These are phyloP conservation scores for Echium plantagineum DNA, from an alignment of 257 asterid species.

Conservation along the genomic window DNA sequence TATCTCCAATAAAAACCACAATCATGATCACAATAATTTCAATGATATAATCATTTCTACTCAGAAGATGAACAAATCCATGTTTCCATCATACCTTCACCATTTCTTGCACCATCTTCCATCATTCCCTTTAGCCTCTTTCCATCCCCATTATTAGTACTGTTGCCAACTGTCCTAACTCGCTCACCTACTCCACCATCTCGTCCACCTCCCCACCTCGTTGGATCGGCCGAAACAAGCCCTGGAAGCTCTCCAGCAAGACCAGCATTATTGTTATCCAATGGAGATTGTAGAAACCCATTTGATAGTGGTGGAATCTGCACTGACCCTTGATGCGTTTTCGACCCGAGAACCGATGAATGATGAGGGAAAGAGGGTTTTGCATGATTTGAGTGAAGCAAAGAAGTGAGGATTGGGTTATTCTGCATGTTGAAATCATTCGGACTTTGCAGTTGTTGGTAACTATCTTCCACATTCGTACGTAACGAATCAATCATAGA, in stretches of 20 bases:
- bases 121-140: slow-evolving; percentile 8
- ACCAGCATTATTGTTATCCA: slow-evolving; percentile 2
- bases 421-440: slow-evolving; percentile 28
- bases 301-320: slow-evolving; percentile 19
- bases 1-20: slow-evolving; percentile 4
- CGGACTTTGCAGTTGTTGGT: slow-evolving; percentile 15
- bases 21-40: slow-evolving; percentile 15
- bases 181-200: slow-evolving; percentile 14
- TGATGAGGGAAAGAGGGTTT: slow-evolving; percentile 15
- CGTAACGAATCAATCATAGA: slow-evolving; percentile 12
- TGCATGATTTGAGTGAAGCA: slow-evolving; percentile 35
- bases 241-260: slow-evolving; percentile 34
- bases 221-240: slow-evolving; percentile 31
- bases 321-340: slow-evolving; percentile 13
- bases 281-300: slow-evolving; percentile 9
- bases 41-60: slow-evolving; percentile 31
- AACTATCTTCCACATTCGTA: slow-evolving; percentile 7
- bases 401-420: slow-evolving; percentile 32
- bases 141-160: too few species aligned
- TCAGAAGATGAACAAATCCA: slow-evolving; percentile 72
- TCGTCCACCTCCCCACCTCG: slow-evolving; percentile 11
- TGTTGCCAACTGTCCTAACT: slow-evolving; percentile 10
- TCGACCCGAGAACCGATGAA: slow-evolving; percentile 10
- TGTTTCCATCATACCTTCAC: slow-evolving; percentile 58
- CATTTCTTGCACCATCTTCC: slow-evolving; percentile 24